Percentiles rank a stretch among this genome's conserved stretches.
Conservation (phyloP, 345 rosid species). For the Eucalyptus sp. region DNA sequence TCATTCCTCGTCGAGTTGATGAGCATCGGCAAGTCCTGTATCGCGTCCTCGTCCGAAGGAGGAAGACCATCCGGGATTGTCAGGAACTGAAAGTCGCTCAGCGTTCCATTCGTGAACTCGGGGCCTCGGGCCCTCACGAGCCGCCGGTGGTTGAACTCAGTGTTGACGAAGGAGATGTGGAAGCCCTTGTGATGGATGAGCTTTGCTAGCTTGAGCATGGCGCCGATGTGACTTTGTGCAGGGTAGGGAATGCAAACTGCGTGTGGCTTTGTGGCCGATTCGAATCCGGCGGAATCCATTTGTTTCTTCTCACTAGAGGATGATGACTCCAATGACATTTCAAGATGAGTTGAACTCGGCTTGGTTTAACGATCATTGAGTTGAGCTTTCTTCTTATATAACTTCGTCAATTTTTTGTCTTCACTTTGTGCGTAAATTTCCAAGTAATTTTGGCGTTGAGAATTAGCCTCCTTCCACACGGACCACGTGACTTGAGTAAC, state of each 20-base stretch:
- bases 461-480: neutral
- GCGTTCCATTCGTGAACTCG: neutral
- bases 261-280: neutral
- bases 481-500: no score
- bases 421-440: neutral
- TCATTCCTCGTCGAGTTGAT: neutral
- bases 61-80: neutral
- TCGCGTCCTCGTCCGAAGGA: neutral
- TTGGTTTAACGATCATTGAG: neutral
- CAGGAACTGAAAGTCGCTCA: neutral
- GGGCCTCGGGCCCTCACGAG: neutral
- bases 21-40: neutral
- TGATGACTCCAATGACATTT: neutral
- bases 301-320: neutral
- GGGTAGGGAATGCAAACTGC: neutral
- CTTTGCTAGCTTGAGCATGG: constrained; percentile 6
- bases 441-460: neutral
- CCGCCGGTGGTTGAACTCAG: constrained; percentile 8
- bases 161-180: constrained; percentile 6
- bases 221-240: constrained; percentile 5
- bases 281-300: neutral
- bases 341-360: neutral
- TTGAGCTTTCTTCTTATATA: neutral
- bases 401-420: neutral
- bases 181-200: constrained; percentile 6